A percentile compares a stretch with the other conserved stretches of the same genome.
These are phyloP conservation scores for Colletotrichum salicis DNA, from an alignment of 2,329 filamentous ascomycete species.

Conservation along the genomic window DNA sequence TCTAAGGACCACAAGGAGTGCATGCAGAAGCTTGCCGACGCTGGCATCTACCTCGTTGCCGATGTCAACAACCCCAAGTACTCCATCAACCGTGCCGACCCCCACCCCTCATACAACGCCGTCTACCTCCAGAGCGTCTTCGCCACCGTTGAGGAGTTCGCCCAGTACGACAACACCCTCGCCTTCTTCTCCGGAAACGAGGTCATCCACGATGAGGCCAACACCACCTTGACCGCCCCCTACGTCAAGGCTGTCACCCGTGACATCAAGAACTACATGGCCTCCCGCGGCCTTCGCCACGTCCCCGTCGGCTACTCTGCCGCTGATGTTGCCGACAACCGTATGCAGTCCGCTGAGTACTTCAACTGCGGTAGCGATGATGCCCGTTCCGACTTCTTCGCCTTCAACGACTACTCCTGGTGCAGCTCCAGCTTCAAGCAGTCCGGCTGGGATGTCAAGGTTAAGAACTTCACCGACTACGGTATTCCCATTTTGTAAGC, in stretches of 20 bases:
- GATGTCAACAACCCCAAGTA: slow-evolving; percentile 92
- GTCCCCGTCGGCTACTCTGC: slow-evolving; percentile 81
- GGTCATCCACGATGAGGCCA: slow-evolving; percentile 75
- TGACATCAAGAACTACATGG: slow-evolving; percentile 79
- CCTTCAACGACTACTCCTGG: slow-evolving; percentile 92
- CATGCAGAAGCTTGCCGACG: slow-evolving; percentile 83
- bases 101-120: slow-evolving; percentile 84
- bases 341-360: slow-evolving; percentile 86
- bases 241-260: slow-evolving; percentile 84
- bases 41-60: slow-evolving; percentile 90
- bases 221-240: slow-evolving; percentile 73
- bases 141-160: slow-evolving; percentile 86
- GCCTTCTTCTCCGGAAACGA: slow-evolving; percentile 88
- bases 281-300: slow-evolving; percentile 67
- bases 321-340: slow-evolving; percentile 86
- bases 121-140: slow-evolving; percentile 87
- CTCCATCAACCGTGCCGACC: slow-evolving; percentile 82
- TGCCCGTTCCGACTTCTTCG: slow-evolving; percentile 87
- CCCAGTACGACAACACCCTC: slow-evolving; percentile 85
- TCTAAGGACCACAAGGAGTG: slow-evolving; percentile 79
- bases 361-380: slow-evolving; percentile 93
- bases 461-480: slow-evolving; percentile 86
- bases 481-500: slow-evolving; percentile 83
- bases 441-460: slow-evolving; percentile 89
- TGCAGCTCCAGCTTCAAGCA: slow-evolving; percentile 76